Evolutionary conservation across 352 stramenopile genomes (phyloP).

Genomic region (Globisporangium spinosum): DNA sequence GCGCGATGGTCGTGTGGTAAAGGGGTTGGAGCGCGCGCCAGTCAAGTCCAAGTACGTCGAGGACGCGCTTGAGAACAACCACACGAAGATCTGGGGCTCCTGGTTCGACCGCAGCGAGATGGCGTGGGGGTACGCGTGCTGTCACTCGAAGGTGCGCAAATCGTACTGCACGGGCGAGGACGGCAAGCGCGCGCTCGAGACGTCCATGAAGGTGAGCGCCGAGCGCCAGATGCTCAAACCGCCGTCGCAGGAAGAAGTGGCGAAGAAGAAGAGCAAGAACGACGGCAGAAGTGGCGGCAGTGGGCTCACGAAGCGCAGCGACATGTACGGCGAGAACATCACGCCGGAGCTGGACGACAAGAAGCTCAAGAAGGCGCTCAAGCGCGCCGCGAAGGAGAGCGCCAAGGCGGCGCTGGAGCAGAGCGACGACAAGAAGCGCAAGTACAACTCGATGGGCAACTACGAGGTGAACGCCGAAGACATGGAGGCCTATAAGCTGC

Average conservation of each 20-base stretch:
- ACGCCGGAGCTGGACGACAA: conserved; percentile 67
- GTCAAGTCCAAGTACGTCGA: conserved; percentile 97
- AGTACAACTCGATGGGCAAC: conserved; percentile 92
- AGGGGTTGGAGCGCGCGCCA: conserved; percentile 69
- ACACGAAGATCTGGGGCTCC: conserved; percentile 96
- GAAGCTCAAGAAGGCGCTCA: conserved; percentile 85
- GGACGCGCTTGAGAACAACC: conserved; percentile 95
- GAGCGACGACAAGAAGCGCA: conserved; percentile 84
- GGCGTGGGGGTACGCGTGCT: conserved; percentile 97
- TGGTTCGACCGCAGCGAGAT: conserved; percentile 95
- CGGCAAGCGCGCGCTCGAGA: conserved; percentile 88
- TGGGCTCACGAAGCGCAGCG: conserved; percentile 57
- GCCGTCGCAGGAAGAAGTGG: conserved; percentile 13
- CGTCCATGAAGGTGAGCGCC: conserved; percentile 49
- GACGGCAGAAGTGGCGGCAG: conserved; percentile 15
- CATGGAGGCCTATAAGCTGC: conserved; percentile 95
- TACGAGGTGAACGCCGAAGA: conserved; percentile 93
- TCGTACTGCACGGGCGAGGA: conserved; percentile 95
- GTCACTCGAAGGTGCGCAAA: conserved; percentile 93
- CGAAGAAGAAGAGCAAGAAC: conserved; percentile 13
- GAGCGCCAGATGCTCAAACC: conserved; percentile 54
- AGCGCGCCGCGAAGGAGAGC: conserved; percentile 69
- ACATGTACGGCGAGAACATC: conserved; percentile 91
- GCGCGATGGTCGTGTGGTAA: conserved; percentile 88
- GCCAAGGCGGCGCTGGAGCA: conserved; percentile 29